phyloP scores from a whole-genome alignment of 352 stramenopile genomes.

The Albugo candida region DNA sequence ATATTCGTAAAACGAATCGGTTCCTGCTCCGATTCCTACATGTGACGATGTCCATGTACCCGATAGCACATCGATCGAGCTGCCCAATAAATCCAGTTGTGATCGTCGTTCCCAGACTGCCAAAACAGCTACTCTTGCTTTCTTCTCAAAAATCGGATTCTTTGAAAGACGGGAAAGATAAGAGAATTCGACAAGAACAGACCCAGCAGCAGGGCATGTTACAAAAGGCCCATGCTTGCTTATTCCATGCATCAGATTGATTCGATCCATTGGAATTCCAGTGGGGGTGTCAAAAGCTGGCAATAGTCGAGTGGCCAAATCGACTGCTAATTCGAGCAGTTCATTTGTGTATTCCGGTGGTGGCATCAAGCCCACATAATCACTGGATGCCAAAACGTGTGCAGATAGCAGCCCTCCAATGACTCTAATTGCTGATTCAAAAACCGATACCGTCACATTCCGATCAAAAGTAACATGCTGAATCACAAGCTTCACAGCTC shows the following conservation, averaged over 20 bases:
- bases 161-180: constrained; percentile 79
- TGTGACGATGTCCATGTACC: constrained; percentile 64
- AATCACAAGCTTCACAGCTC: constrained; percentile 40
- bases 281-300: constrained; percentile 93
- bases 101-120: constrained; percentile 63
- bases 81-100: constrained; percentile 84
- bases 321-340: constrained; percentile 84
- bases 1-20: constrained; percentile 98
- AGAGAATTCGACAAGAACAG: constrained; percentile 92
- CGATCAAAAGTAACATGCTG: constrained; percentile 56
- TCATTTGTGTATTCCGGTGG: constrained; percentile 81
- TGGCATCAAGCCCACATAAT: constrained; percentile 27
- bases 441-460: constrained; percentile 82
- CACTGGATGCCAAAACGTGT: constrained; percentile 61
- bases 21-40: constrained; percentile 80
- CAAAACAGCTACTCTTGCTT: constrained; percentile 33
- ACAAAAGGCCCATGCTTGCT: constrained; percentile 59
- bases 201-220: constrained; percentile 89
- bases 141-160: constrained; percentile 34
- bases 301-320: constrained; percentile 90
- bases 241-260: constrained; percentile 82
- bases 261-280: constrained; percentile 87
- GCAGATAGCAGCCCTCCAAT: constrained; percentile 82
- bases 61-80: constrained; percentile 84
- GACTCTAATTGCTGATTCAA: constrained; percentile 86